Base-by-base conservation (phyloP, 2,329 filamentous ascomycete genomes). In the Scytalidium lignicola region DNA sequence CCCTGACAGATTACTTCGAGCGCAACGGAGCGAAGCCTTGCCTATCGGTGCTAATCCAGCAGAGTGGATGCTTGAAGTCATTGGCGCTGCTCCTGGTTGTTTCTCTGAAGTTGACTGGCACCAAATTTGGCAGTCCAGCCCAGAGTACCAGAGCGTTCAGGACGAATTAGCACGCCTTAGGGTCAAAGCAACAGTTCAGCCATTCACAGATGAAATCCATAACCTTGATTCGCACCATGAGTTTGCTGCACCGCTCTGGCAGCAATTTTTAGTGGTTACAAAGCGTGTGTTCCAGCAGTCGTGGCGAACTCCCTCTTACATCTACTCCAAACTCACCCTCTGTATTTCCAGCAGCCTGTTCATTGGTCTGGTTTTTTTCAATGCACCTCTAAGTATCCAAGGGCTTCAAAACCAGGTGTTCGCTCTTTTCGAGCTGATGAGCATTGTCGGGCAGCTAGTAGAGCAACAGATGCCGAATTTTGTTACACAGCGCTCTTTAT, bases 401-500 rank as follows among this genome's bases (percentile, higher is more conserved):
- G 83, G 85, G 56, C 79, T 84, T 70, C 83, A 87, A 64, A 83
- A 80, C 42, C 74, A 83, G 7, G 72, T 91, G 3, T 90, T 91
- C 67, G 83, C 83, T 15, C 73, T 85, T 51, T 91, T 91, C 66
- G 81, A 88, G 74, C 85, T 83, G 0, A 71, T 90, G 2, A 88
- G 70, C 15, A 87, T 92, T 54, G 76, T 78, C 1, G 85, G 86
- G 0, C 83, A 85, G 0, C 69, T 90, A 1, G 86, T 90, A 51
- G 83, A 90, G 58, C 86, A 90, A 57, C 71, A 90, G 0, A 85
- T 90, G 58, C 87, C 87, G 0, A 77, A 79, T 3, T 90, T 85
- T 62, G 69, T 89, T 47, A 51, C 41, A 5, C 48, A 53, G 18
- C 55, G 57, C 18, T 49, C 50, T n/a, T 45, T 91, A 29, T 92